These are phyloP conservation scores for Fusarium euwallaceae DNA, from an alignment of 2,329 filamentous ascomycete genomes.

Conservation along the genomic window DNA sequence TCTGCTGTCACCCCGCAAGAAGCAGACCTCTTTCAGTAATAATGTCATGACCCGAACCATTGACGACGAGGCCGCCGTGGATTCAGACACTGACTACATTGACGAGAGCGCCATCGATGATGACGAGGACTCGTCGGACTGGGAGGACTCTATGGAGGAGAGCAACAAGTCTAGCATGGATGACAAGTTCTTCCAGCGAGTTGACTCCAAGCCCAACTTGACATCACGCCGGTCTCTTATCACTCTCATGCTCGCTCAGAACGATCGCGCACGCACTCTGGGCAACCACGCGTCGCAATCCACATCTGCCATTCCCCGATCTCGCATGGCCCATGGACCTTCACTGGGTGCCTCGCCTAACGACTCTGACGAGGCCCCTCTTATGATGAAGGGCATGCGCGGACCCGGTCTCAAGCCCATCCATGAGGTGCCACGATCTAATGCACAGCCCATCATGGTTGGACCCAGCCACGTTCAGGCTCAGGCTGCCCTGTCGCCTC, in stretches of 20 bases:
- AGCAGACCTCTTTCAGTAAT: constrained; percentile 85
- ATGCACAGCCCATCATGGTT: constrained; percentile 82
- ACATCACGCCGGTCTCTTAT: constrained; percentile 89
- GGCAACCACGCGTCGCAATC: constrained; percentile 76
- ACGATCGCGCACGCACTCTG: constrained; percentile 78
- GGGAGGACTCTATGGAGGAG: constrained; percentile 80
- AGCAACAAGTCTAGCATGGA: constrained; percentile 87
- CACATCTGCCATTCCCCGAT: constrained; percentile 76
- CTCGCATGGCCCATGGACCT: constrained; percentile 63
- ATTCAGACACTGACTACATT: constrained; percentile 76
- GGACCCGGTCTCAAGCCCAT: constrained; percentile 65
- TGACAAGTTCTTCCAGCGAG: constrained; percentile 88
- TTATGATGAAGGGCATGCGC: constrained; percentile 73
- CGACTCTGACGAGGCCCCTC: constrained; percentile 72
- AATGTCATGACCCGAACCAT: constrained; percentile 78
- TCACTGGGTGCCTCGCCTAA: constrained; percentile 65
- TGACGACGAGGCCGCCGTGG: constrained; percentile 65
- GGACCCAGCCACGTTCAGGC: constrained; percentile 74
- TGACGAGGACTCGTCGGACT: constrained; percentile 72
- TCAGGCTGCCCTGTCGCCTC: constrained; percentile 85
- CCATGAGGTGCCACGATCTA: constrained; percentile 74
- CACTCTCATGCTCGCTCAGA: constrained; percentile 87
- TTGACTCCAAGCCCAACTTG: constrained; percentile 88
- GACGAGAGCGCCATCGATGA: constrained; percentile 88
- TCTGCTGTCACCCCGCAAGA: constrained; percentile 68